Evolutionary conservation across 108 stramenopile species (phyloP), one percentile per base, ranked within the genome.

Genomic region (Pseudonitzschia multistriata): DNA sequence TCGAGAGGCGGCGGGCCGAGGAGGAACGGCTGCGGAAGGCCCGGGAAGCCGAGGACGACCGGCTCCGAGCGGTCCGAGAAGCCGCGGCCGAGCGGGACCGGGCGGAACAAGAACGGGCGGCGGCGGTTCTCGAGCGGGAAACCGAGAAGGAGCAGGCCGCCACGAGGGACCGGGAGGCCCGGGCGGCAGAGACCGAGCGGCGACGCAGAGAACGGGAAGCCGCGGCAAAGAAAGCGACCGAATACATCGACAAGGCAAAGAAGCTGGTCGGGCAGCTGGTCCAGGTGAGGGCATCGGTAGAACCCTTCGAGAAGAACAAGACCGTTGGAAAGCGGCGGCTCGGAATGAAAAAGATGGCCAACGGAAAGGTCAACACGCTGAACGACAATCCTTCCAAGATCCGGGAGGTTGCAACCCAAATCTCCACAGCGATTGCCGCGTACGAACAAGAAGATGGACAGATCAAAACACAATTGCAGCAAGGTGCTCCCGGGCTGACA

Each of bases 311-410:
- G 40, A 81, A 67, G 19, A 72, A 69, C 67, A 81, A 77, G 65
- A 52, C 67, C 13, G 83, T 90, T 2, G 50, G 76, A 17, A 80
- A 78, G 65, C 74, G 90, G 21, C 66, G 93, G 57, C 63, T 95
- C 42, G 65, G 80, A 54, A 87, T 95, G 74, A 95, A 95, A 66
- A 95, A 95, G 77, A 75, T 86, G 45, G 87, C 84, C 24, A 77
- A 83, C 39, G 93, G 93, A 36, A 85, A 85, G 62, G 78, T 95
- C 64, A 95, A 95, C 60, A 95, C 93, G 7, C 61, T 95, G 27
- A 76, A 72, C 70, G 88, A 88, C 61, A 85, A 88, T 37, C 74
- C 67, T 2, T 62, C 65, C 0, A 95, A 95, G 71, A 75, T 95
- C 31, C 61, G 71, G 34, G 62, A 78, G 50, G 89, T 95, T 22